Conservation (phyloP, 2,329 filamentous ascomycete genomes). For the Neodidymelliopsis sp. region DNA sequence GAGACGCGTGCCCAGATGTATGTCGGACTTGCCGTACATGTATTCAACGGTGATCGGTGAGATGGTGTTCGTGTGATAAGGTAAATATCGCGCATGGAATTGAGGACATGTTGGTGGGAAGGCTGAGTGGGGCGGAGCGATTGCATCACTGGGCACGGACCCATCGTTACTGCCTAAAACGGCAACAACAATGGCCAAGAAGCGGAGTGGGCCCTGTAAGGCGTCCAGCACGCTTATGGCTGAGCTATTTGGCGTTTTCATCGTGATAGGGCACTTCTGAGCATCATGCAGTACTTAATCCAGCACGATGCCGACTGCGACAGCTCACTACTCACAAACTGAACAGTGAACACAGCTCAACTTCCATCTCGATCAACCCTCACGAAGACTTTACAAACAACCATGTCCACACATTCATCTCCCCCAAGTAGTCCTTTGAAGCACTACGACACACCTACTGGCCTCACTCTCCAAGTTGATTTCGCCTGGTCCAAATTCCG, state of each 20-base stretch:
- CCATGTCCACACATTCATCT: slow-evolving; percentile 8
- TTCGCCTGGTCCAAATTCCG: slow-evolving; percentile 32
- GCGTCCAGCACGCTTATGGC: slow-evolving; percentile 1
- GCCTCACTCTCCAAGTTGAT: slow-evolving; percentile 25
- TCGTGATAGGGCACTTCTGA: neutral
- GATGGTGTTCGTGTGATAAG: no score
- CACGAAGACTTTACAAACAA: neutral
- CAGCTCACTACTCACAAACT: neutral
- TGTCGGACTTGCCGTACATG: no score
- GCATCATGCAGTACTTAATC: slow-evolving; percentile 4
- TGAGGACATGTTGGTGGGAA: no score
- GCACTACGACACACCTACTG: slow-evolving; percentile 5
- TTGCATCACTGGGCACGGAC: no score
- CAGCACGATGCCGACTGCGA: neutral
- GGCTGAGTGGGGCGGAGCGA: no score
- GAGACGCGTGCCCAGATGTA: no score
- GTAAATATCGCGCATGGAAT: no score
- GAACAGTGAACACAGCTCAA: neutral
- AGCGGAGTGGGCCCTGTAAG: neutral
- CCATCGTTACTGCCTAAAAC: slow-evolving; percentile 5
- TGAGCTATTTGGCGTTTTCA: neutral
- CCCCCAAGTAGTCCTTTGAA: neutral
- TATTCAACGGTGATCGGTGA: no score
- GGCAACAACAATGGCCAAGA: slow-evolving; percentile 10
- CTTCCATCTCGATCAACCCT: neutral